These are phyloP conservation scores for Nemania sp. DNA, from an alignment of 2,329 filamentous ascomycete genomes.

Conservation along the genomic window DNA sequence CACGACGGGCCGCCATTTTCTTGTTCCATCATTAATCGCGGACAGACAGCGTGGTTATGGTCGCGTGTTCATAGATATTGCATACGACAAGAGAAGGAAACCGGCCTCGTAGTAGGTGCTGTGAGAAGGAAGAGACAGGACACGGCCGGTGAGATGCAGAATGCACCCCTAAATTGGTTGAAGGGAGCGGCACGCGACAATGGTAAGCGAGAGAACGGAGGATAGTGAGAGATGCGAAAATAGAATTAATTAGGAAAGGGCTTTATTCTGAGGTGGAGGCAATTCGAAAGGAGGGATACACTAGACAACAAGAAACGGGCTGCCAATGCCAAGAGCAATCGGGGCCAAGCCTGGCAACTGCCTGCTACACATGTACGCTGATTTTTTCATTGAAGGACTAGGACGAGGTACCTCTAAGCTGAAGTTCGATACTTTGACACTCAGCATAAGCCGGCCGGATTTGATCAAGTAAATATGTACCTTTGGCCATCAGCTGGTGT, in stretches of 20 bases:
- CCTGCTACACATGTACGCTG: no score
- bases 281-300: slow-evolving; percentile 9
- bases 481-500: no score
- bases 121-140: not conserved
- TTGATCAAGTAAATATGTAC: no score
- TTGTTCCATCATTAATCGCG: slow-evolving; percentile 15
- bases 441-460: no score
- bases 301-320: not conserved
- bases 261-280: slow-evolving; percentile 12
- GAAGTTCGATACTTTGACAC: no score
- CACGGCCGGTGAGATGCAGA: not conserved
- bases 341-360: no score
- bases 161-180: not conserved
- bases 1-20: slow-evolving; percentile 26
- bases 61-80: slow-evolving; percentile 7
- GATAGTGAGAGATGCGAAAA: slow-evolving; percentile 11
- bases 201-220: slow-evolving; percentile 2
- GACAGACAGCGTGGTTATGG: slow-evolving; percentile 4
- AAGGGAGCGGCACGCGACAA: slow-evolving; percentile 16
- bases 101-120: not conserved
- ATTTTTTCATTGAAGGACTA: no score
- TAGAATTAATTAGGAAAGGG: slow-evolving; percentile 13
- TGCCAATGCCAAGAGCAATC: no score
- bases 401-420: no score
- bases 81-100: not conserved